Percentiles rank a stretch among this genome's conserved stretches.
These are phyloP conservation scores for Trametes punicea DNA, from an alignment of 768 basidiomycete species.

Conservation along the genomic window DNA sequence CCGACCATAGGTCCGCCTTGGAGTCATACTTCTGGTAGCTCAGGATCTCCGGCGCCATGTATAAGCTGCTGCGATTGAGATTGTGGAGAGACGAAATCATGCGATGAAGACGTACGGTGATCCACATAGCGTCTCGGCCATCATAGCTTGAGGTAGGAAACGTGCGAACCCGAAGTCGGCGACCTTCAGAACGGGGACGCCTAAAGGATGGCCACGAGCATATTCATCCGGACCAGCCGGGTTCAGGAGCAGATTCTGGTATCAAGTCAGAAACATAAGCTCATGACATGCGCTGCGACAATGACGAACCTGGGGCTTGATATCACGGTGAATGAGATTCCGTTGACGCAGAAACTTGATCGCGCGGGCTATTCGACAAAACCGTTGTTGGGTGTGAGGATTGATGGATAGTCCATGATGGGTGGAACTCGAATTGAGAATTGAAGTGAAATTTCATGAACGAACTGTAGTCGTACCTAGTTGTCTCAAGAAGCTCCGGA, in stretches of 20 bases:
- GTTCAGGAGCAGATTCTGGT: constrained; percentile 83
- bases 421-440: neutral
- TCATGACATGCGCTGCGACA: neutral
- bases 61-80: constrained; percentile 51
- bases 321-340: constrained; percentile 93
- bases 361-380: constrained; percentile 69
- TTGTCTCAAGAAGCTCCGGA: constrained; percentile 89
- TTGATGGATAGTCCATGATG: neutral
- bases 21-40: constrained; percentile 98
- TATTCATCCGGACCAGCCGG: constrained; percentile 78
- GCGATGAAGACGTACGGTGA: constrained; percentile 68
- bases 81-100: too few relatives aligned
- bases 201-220: constrained; percentile 83
- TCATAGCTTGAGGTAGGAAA: constrained; percentile 83
- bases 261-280: constrained; percentile 9
- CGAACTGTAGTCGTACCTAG: constrained; percentile 69
- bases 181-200: constrained; percentile 93
- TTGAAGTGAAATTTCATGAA: too few relatives aligned
- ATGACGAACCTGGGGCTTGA: constrained; percentile 80
- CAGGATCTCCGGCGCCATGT: constrained; percentile 99
- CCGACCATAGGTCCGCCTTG: constrained; percentile 97
- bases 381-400: too few relatives aligned
- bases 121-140: constrained; percentile 97
- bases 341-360: constrained; percentile 87
- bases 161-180: constrained; percentile 99